Conservation (phyloP, 345 rosid genomes). For the Schrenkiella parvula region DNA sequence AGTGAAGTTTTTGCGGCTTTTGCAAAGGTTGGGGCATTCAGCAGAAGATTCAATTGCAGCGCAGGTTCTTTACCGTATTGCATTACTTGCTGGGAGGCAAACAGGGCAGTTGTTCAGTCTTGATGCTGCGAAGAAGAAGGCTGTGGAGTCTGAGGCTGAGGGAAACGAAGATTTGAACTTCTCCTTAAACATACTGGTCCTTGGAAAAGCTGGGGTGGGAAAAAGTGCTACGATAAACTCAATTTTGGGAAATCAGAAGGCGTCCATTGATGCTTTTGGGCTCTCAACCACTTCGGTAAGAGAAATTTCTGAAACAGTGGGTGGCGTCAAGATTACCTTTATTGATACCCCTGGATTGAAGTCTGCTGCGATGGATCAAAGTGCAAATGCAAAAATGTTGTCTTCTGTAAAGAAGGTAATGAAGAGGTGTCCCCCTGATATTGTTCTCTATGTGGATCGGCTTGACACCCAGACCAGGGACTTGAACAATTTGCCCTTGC, state of each 20-base stretch:
- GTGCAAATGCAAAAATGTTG: conserved; percentile 55
- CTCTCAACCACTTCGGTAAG: conserved; percentile 65
- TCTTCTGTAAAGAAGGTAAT: conserved; percentile 59
- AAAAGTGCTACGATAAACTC: conserved; percentile 95
- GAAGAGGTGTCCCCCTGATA: conserved; percentile 71
- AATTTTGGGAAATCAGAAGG: conserved; percentile 70
- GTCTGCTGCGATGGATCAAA: conserved; percentile 80
- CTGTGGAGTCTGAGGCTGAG: conserved; percentile 69
- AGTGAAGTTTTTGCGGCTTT: conserved; percentile 85
- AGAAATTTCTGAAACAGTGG: conserved; percentile 61
- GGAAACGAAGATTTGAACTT: conserved; percentile 57
- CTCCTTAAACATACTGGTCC: conserved; percentile 73
- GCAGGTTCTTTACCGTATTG: conserved; percentile 77
- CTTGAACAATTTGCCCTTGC: conserved; percentile 76
- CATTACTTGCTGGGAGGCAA: conserved; percentile 75
- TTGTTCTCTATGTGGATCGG: conserved; percentile 84
- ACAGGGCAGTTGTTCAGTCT: conserved; percentile 64
- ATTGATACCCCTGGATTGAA: conserved; percentile 83
- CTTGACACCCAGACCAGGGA: conserved; percentile 81
- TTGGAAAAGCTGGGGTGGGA: conserved; percentile 93
- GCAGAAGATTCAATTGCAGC: conserved; percentile 75
- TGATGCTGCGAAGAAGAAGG: conserved; percentile 70
- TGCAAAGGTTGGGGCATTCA: conserved; percentile 69
- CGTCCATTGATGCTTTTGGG: conserved; percentile 68
- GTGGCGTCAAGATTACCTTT: conserved; percentile 64